Percentiles rank a stretch among this genome's conserved stretches.
Evolutionary conservation across 2,329 filamentous ascomycete species (phyloP).

Genomic region (Diatrype stigma): DNA sequence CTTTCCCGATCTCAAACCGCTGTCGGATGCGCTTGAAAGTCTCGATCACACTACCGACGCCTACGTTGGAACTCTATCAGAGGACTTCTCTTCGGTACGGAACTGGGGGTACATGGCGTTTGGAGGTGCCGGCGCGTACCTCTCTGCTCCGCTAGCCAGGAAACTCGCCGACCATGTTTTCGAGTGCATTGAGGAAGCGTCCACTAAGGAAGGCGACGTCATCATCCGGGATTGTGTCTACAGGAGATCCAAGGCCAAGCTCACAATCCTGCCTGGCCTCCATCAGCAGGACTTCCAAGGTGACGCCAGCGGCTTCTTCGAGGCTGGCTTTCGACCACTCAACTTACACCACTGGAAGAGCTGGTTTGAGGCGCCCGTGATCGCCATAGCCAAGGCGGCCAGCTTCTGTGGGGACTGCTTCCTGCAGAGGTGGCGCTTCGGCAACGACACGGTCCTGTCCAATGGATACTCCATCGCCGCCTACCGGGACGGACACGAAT

Average conservation of each 20-base stretch:
- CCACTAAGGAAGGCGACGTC: conserved; percentile 45
- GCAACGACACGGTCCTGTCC: conserved; percentile 44
- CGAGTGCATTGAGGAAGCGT: conserved; percentile 42
- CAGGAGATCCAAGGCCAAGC: conserved; percentile 45
- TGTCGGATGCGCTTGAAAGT: conserved; percentile 42
- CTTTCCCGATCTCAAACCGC: conserved; percentile 49
- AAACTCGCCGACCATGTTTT: conserved; percentile 44
- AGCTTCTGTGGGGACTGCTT: conserved; percentile 56
- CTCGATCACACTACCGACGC: conserved; percentile 45
- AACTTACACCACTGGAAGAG: conserved; percentile 62
- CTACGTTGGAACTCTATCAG: conserved; percentile 56
- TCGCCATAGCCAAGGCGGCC: conserved; percentile 44
- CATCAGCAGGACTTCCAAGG: conserved; percentile 54
- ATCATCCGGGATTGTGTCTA: conserved; percentile 56
- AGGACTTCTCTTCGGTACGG: conserved; percentile 48
- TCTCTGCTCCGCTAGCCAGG: conserved; percentile 48
- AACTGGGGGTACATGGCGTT: conserved; percentile 56
- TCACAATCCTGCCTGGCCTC: conserved; percentile 52
- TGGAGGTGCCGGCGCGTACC: conserved; percentile 57
- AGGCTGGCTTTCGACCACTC: conserved; percentile 49
- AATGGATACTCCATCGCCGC: conserved; percentile 56
- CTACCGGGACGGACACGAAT: conserved; percentile 38
- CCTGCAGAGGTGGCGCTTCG: conserved; percentile 51
- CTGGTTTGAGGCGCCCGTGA: conserved; percentile 51
- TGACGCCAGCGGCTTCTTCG: conserved; percentile 57